Base-by-base conservation (phyloP, 2,329 filamentous ascomycete species). In the Lachnellula willkommii region DNA sequence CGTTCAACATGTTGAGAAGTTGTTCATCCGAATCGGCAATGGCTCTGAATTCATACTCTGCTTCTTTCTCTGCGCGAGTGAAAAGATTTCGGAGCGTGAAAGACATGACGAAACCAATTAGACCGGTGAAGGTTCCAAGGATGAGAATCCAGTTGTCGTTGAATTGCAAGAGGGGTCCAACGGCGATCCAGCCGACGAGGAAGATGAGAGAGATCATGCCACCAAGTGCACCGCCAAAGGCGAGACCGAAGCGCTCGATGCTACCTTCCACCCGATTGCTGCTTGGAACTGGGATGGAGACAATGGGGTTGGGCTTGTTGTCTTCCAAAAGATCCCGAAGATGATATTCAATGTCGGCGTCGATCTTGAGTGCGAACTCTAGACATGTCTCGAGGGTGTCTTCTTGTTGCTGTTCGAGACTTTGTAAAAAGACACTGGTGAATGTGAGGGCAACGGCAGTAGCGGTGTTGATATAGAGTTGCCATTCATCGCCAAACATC, bases 121-220 rank as follows among this genome's bases (percentile, higher is more conserved):
- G 68, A 2, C 75, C 75, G 0, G 75, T 74, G 58, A 77, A 78
- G 0, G 75, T 77, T 12, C 75, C 75, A 48, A 77, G 77, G 15
- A 77, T 68, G 0, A 77, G 70, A 71, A 73, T 77, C 75, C 75
- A 78, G 63, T 74, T 77, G 55, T 68, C 63, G 55, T 71, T 68
- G 60, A 74, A 77, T 2, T 68, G 46, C 55, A 77, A 68, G 4
- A 67, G 46, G 4, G 71, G 71, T 1, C 75, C 75, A 8, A 75
- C 66, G 5, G 68, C 63, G 9, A 73, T 50, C 75, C 75, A 77
- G 2, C 66, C 64, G 14, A 66, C 58, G 22, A 71, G 62, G 17
- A 75, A 73, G 6, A 67, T 43, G 4, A 71, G 40, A 4, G 75
- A 71, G 46, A 77, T 65, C 1, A 63, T 59, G 15, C 77, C 68